These are phyloP conservation scores for Arachnomyces sp. DNA, from an alignment of 2,329 filamentous ascomycete species.

Conservation along the genomic window DNA sequence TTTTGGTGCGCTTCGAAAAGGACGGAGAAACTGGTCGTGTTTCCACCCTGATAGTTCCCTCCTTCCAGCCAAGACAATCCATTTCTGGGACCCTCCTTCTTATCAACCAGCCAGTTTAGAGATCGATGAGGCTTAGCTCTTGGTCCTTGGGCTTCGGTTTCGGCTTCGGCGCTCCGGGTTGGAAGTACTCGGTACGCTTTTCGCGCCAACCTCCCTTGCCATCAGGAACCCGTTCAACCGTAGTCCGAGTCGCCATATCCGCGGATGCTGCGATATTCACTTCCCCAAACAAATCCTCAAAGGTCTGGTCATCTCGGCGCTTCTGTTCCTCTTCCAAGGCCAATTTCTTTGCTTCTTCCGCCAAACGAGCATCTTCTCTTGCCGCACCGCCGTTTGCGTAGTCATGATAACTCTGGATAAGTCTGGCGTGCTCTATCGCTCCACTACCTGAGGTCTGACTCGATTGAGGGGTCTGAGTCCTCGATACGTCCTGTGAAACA, in stretches of 20 bases:
- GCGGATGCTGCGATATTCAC: background rate
- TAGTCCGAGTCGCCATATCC: background rate
- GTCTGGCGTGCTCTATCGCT: slow-evolving; percentile 8
- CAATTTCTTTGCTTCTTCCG: slow-evolving; percentile 8
- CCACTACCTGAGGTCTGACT: background rate
- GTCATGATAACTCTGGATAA: slow-evolving; percentile 18
- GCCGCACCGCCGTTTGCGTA: slow-evolving; percentile 25
- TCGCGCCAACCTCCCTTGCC: slow-evolving; percentile 3
- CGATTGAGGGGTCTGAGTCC: background rate
- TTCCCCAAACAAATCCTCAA: slow-evolving; percentile 13
- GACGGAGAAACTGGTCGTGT: too few species aligned
- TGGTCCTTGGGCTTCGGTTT: background rate
- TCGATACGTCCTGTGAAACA: slow-evolving; percentile 3
- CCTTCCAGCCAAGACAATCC: too few species aligned
- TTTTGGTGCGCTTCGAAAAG: too few species aligned
- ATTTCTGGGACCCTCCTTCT: background rate
- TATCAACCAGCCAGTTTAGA: background rate
- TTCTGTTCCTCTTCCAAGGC: slow-evolving; percentile 10
- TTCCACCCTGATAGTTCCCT: too few species aligned
- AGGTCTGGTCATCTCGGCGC: slow-evolving; percentile 13
- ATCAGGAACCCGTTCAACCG: background rate
- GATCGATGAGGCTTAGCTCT: slow-evolving; percentile 8
- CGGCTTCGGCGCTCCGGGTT: background rate
- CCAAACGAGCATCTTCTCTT: slow-evolving; percentile 20
- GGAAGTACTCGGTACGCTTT: slow-evolving; percentile 7